Percentiles rank a stretch among this genome's conserved stretches.
phyloP scores from a whole-genome alignment of 1,284 basidiomycete species.

The Athelia psychrophila region DNA sequence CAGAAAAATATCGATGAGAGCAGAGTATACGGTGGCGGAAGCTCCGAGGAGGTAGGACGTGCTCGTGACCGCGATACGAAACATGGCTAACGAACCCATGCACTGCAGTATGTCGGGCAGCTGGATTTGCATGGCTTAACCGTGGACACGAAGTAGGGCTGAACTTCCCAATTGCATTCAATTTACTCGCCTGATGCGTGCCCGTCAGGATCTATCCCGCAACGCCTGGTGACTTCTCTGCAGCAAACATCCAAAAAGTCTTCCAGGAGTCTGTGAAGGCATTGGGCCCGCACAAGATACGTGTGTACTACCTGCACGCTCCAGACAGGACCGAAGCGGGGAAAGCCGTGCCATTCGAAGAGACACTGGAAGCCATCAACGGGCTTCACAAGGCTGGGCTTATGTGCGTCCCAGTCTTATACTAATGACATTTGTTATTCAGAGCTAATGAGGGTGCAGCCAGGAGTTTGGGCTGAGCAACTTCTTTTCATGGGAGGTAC shows the following conservation, averaged over 20 bases:
- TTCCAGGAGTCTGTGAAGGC: background rate
- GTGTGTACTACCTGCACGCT: background rate
- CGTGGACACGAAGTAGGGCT: background rate
- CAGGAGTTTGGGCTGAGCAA: conserved; percentile 16
- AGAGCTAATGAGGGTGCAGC: conserved; percentile 4
- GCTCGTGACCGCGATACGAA: background rate
- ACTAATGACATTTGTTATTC: conserved; percentile 31
- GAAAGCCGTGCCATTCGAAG: conserved; percentile 5
- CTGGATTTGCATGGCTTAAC: background rate
- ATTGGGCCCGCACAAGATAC: background rate
- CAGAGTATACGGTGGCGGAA: background rate
- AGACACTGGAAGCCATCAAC: conserved; percentile 37
- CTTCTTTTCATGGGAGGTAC: conserved; percentile 12
- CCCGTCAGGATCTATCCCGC: background rate
- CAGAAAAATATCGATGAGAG: background rate
- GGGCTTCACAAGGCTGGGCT: conserved; percentile 39
- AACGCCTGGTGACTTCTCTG: background rate
- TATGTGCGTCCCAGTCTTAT: conserved; percentile 20
- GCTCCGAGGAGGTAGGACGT: background rate
- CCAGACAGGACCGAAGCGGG: background rate
- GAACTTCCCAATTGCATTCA: background rate
- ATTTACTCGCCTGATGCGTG: background rate
- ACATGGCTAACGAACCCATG: background rate
- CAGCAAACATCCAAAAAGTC: background rate
- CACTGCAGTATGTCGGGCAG: background rate